These are phyloP conservation scores for Rhodotorula sp. DNA, from an alignment of 1,284 basidiomycete species.

Conservation along the genomic window DNA sequence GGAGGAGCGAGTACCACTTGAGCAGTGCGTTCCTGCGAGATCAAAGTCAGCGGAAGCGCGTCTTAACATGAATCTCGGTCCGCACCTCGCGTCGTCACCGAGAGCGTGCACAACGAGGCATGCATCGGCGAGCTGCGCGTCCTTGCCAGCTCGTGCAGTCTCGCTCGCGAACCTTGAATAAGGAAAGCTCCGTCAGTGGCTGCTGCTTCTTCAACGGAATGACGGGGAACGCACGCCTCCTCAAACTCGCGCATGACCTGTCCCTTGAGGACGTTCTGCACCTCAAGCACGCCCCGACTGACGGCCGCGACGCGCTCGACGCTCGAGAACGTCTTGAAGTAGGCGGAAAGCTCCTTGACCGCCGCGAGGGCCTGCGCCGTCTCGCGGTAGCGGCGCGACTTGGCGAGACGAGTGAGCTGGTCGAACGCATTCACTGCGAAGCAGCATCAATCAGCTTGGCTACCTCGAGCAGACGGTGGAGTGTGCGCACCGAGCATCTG, in stretches of 20 bases:
- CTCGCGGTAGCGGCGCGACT: constrained; percentile 76
- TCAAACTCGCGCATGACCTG: constrained; percentile 87
- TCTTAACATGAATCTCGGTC: background rate
- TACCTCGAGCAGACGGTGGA: too few species aligned
- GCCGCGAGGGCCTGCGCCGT: constrained; percentile 82
- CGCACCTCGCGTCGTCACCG: constrained; percentile 72
- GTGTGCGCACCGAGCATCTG: constrained; percentile 82
- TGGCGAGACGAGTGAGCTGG: constrained; percentile 75
- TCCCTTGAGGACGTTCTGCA: constrained; percentile 71
- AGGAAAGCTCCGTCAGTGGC: rapidly evolving
- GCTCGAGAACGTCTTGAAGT: constrained; percentile 72
- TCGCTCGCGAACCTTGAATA: constrained; percentile 36
- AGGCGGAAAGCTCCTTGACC: constrained; percentile 77
- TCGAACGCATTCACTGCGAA: constrained; percentile 72
- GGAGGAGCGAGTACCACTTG: constrained; percentile 84
- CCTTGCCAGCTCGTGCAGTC: constrained; percentile 31
- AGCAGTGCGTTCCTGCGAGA: constrained; percentile 64
- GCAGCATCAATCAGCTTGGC: background rate
- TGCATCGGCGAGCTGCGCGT: constrained; percentile 60
- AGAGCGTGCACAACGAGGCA: constrained; percentile 82
- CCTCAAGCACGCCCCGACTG: constrained; percentile 73
- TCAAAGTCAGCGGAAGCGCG: background rate
- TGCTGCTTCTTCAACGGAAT: too few species aligned
- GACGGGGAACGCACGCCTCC: constrained; percentile 66
- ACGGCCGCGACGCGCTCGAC: constrained; percentile 74